Percentiles rank a stretch among this genome's conserved stretches.
phyloP scores from a whole-genome alignment of 1,139 yeast species.

The Saccharomyces hybrid region DNA sequence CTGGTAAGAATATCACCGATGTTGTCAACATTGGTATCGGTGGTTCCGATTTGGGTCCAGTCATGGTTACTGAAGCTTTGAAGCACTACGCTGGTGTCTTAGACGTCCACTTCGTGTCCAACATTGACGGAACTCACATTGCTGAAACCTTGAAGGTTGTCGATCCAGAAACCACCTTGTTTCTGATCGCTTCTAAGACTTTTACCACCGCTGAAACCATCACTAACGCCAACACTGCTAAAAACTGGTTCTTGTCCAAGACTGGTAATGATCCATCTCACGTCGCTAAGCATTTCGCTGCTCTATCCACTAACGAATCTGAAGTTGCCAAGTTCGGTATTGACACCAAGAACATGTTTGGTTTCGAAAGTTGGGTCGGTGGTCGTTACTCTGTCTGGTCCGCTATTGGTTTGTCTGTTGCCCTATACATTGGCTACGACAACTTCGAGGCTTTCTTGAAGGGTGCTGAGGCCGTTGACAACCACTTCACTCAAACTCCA shows the following conservation, averaged over 20 bases:
- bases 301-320: slow-evolving; percentile 84
- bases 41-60: slow-evolving; percentile 98
- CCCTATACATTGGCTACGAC: slow-evolving; percentile 89
- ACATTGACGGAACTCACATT: slow-evolving; percentile 96
- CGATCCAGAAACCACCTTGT: slow-evolving; percentile 86
- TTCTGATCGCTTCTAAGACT: slow-evolving; percentile 93
- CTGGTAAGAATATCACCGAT: slow-evolving; percentile 89
- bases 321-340: slow-evolving; percentile 94
- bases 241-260: slow-evolving; percentile 85
- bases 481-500: slow-evolving; percentile 79
- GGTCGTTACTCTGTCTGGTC: slow-evolving; percentile 99
- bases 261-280: slow-evolving; percentile 49
- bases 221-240: slow-evolving; percentile 93
- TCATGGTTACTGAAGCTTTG: slow-evolving; percentile 97
- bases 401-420: slow-evolving; percentile 93
- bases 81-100: slow-evolving; percentile 79
- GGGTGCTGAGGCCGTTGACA: slow-evolving; percentile 97
- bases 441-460: slow-evolving; percentile 84
- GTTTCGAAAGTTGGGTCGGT: slow-evolving; percentile 97
- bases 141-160: slow-evolving; percentile 78
- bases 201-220: slow-evolving; percentile 97
- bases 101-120: slow-evolving; percentile 86
- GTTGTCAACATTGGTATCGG: slow-evolving; percentile 98
- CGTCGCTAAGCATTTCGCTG: slow-evolving; percentile 96
- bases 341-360: slow-evolving; percentile 97